Evolutionary conservation across 2,329 filamentous ascomycete species (phyloP), one percentile per base, ranked within the genome.

Genomic region (Triangularia setosa): DNA sequence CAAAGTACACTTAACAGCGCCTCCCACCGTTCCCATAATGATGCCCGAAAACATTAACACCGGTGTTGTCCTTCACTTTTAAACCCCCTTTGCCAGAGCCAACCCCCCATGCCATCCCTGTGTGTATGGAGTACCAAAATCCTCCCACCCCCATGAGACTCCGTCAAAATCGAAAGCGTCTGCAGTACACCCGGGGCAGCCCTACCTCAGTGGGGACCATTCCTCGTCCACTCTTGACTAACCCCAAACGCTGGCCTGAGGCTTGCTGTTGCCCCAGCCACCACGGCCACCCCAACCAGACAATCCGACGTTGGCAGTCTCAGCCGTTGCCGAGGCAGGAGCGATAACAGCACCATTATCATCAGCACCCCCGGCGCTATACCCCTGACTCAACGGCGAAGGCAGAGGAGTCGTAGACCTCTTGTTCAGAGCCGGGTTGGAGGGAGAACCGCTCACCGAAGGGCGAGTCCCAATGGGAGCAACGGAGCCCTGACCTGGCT

Each of bases 381-480:
- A 91, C 24, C 90, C 88, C 68, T 89, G 89, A 75, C 89, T 89
- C 60, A 95, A 82, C 12, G 93, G 93, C n/a, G 93, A 96, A n/a
- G 93, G 89, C 28, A 97, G 84, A 61, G 94, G 93, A 2, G 93
- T 96, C 7, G 92, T 96, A 0, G 93, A 92, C 65, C 92, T 91
- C 76, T 95, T 95, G 77, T 84, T 90, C 70, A 91, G 76, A 9
- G 83, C 81, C 33, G 85, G 83, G 72, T 88, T 89, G 30, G 81
- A 74, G 24, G 81, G 80, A 66, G 85, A 83, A 48, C 79, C 75
- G 8, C 78, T 77, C 27, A 74, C 76, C 44, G 86, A 84, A 3
- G 94, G 94, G 54, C 95, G 90, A 64, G 94, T 97, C 68, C 95
- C 95, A 71, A 98, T 98, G 18, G 95, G 94, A 23, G 93, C 94